Conservation (phyloP, 2,329 filamentous ascomycete species). For the Ascochyta lentis region DNA sequence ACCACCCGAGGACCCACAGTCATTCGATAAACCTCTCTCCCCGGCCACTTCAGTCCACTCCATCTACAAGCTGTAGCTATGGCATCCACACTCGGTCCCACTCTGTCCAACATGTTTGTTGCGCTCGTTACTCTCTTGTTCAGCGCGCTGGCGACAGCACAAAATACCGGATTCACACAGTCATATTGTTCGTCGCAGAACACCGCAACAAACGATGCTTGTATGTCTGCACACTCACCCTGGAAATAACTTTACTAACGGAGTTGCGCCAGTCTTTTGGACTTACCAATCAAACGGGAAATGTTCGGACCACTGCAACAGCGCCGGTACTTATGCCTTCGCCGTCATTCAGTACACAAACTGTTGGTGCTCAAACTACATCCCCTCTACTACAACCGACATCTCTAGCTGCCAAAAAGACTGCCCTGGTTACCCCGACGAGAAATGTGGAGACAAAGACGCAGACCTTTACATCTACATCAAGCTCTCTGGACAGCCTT, state of each 20-base stretch:
- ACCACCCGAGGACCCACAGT: conserved; percentile 6
- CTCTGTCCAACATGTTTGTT: conserved; percentile 26
- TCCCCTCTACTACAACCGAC: conserved; percentile 57
- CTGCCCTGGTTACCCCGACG: conserved; percentile 73
- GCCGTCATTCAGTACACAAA: conserved; percentile 69
- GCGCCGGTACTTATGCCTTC: conserved; percentile 62
- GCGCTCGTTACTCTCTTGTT: conserved; percentile 27
- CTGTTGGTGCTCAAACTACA: conserved; percentile 79
- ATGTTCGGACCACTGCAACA: conserved; percentile 66
- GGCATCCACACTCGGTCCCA: conserved; percentile 16
- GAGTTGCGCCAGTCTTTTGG: conserved; percentile 32
- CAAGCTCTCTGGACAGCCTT: conserved; percentile 54
- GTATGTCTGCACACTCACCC: conserved; percentile 38
- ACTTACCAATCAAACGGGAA: conserved; percentile 70
- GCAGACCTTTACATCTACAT: conserved; percentile 71
- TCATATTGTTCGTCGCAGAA: conserved; percentile 57
- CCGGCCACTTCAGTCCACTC: not conserved
- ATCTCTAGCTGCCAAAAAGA: conserved; percentile 59
- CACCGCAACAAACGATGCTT: conserved; percentile 41
- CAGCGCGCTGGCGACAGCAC: conserved; percentile 16
- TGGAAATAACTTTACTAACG: conserved; percentile 2
- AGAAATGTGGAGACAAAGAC: conserved; percentile 67
- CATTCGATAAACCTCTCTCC: not conserved
- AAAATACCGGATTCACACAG: conserved; percentile 27
- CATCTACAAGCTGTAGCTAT: conserved; percentile 17